Evolutionary conservation across 257 asterid species (phyloP), one percentile per base, ranked within the genome.

Genomic region (Capsicum chinense): DNA sequence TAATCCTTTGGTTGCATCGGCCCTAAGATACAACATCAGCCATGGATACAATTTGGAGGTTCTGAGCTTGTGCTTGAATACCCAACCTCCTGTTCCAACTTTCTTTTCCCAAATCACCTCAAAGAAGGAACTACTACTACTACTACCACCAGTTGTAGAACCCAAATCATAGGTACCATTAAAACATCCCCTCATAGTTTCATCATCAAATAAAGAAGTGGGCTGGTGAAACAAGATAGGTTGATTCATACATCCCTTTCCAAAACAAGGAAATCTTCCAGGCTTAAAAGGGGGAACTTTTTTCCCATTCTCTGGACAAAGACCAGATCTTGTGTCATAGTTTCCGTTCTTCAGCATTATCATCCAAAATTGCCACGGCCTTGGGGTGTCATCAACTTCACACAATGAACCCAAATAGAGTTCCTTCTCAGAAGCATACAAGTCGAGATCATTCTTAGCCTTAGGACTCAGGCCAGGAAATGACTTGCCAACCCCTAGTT

Each of bases 281-380:
- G 95, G 93, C 0, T 19, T 76, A 80, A 92, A 93, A 26, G 93
- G 93, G 16, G 90, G 89, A 5, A 33, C 89, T 82, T 87, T 93
- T 58, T 90, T 90, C 7, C 95, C 97, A 79, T 91, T 89, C 42
- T 87, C 87, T 0, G 97, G 97, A 70, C 95, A 92, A 1, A 92
- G 86, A 21, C 90, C 95, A 7, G 93, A 90, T 64, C 56, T 71
- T 8, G 95, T 87, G 89, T 93, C 95, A 84, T 88, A 89, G 59
- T 93, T 93, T 52, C 97, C 97, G 39, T 90, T 93, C 44, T 91
- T 93, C 74, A 93, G 67, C 97, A 93, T 93, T 8, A 93, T 33
- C 97, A 93, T 93, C 97, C 97, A 93, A 85, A 93, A 93, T 16
- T 93, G 95, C 95, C 93, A 93, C n/a, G 95, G 96, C 3, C 82